Evolutionary conservation across 345 rosid genomes (phyloP), one percentile per base, ranked within the genome.

Genomic region (Odontarrhena argentea): DNA sequence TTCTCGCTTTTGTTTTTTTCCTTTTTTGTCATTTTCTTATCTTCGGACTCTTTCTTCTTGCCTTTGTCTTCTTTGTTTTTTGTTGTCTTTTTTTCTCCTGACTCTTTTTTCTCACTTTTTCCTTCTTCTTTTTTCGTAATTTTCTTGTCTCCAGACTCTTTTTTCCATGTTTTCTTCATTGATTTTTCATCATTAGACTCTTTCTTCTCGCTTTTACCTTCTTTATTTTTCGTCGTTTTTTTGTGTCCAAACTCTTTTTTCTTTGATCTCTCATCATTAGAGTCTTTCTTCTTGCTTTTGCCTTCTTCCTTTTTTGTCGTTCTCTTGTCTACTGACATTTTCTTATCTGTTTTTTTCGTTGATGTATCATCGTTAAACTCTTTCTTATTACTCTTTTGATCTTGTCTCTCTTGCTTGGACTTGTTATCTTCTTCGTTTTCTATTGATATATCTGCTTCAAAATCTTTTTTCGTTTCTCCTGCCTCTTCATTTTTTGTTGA

Each of bases 401-500:
- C 35, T 12, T 48, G 38, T 40, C 40, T 7, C 0, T 24, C 36
- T 5, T 10, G 26, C 36, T 32, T 32, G 4, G 36, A 4, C 36
- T 4, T 32, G 36, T 30, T 12, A 0, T 7, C 5, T 15, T 35
- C 44, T 9, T 61, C n/a, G 2, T 11, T 46, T 60, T 14, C 15
- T 30, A 9, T 15, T 43, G 38, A 42, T 26, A n/a, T 26, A 3
- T 7, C 6, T 2, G 6, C 9, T 43, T 30, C 26, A 9, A 0
- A 3, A n/a, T 14, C 2, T 32, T 53, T 15, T 43, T 15, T 36
- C 10, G 12, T 18, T 34, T 54, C 1, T 43, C 30, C 4, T 42
- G 22, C 61, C 12, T 66, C 30, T 9, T 30, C 41, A 2, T 53
- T 41, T 14, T 65, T 65, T 43, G 28, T 63, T 0, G 35, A 38